Evolutionary conservation across 1,139 yeast species (phyloP), one percentile per base, ranked within the genome.

Genomic region (Debaryomyces psychrophilus): DNA sequence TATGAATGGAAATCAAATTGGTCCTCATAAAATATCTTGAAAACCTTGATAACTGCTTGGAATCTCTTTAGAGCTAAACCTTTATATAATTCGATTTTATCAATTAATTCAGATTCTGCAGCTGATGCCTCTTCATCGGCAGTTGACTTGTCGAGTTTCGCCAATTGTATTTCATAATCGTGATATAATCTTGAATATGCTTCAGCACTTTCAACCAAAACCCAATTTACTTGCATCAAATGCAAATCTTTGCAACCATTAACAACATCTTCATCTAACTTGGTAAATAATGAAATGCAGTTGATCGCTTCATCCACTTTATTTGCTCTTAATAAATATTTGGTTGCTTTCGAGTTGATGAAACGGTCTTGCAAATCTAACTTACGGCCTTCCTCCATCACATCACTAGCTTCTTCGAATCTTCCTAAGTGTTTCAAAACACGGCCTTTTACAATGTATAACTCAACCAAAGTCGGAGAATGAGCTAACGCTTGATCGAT

Each of bases 1-100:
- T 90, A 93, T 38, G 87, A 85, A 65, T 93, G 99, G 83, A 93
- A 93, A 63, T 93, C 99, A 56, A 87, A 80, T 68, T 93, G 97
- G 61, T 95, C 99, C 51, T 81, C 82, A 61, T 73, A 80, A 67
- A 85, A 90, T 47, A 82, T 87, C 43, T 81, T 77, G 66, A 84
- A 90, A 26, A 87, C 79, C 50, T 83, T 82, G 44, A 83, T 71
- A 28, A 90, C 77, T 1, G 90, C 84, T 33, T 72, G 67, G 61
- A 79, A 90, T 58, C 99, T 79, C 66, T 95, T 95, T 54, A 90
- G 68, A 0, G 97, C 83, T 55, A 93, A 69, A 0, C 96, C 96
- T 49, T 77, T 72, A 57, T 73, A 77, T 43, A 74, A 72, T 17
- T 71, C 73, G 18, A 69, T 62, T 41, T 69, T 67, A 34, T 72